Percentiles rank a stretch among this genome's conserved stretches.
Conservation (phyloP, 176 grass and related monocot genomes). For the Bothriochloa decipiens region DNA sequence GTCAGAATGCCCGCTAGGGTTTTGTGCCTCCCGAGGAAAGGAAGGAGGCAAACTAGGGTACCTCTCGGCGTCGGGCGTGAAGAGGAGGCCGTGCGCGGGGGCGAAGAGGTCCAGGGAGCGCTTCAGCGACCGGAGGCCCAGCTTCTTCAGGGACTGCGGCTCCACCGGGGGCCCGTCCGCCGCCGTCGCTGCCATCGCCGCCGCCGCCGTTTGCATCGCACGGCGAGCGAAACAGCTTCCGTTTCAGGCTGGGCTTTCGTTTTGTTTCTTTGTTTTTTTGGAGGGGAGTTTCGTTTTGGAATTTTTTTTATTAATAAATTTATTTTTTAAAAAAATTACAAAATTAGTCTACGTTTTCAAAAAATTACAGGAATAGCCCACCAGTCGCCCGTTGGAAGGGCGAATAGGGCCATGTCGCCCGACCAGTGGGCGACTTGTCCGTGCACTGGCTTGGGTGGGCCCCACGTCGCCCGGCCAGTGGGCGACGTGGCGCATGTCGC, state of each 20-base stretch:
- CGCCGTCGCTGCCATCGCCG: slow-evolving; percentile 27
- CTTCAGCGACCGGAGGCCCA: slow-evolving; percentile 81
- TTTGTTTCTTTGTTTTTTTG: too few species aligned
- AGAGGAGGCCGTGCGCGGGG: slow-evolving; percentile 46
- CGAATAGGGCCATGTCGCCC: too few species aligned
- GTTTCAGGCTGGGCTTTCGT: neutral
- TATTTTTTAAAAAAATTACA: too few species aligned
- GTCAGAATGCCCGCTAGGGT: slow-evolving; percentile 43
- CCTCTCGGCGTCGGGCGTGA: slow-evolving; percentile 63
- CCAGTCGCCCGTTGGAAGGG: too few species aligned
- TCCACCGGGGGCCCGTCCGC: slow-evolving; percentile 59
- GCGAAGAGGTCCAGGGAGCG: slow-evolving; percentile 76
- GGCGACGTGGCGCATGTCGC: too few species aligned
- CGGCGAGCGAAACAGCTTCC: neutral
- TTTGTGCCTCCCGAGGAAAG: neutral
- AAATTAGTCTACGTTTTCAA: too few species aligned
- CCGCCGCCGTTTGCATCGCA: neutral
- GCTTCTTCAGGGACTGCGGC: slow-evolving; percentile 83
- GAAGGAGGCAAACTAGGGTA: slow-evolving; percentile 5
- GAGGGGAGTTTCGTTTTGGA: too few species aligned
- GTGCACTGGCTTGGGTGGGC: too few species aligned
- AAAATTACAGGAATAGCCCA: too few species aligned
- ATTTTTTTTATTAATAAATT: too few species aligned
- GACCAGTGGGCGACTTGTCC: too few species aligned
- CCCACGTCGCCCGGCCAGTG: too few species aligned